Evolutionary conservation across 2,329 filamentous ascomycete genomes (phyloP).

Genomic region (Knufia fluminis): DNA sequence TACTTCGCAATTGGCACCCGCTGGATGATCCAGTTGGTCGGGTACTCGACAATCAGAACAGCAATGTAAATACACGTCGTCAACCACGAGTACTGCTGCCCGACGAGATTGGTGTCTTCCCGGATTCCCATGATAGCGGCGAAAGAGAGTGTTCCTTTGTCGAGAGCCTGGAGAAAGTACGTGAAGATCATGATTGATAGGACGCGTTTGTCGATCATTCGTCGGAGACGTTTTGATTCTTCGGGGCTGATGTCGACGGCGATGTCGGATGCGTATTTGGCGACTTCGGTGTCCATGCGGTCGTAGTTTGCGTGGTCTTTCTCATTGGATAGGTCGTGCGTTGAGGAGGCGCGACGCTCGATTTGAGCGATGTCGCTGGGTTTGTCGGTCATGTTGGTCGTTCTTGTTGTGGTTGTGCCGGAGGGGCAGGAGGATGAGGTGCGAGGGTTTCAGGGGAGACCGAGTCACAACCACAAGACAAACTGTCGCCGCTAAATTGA

Average conservation of each 20-base stretch:
- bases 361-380: slow-evolving; percentile 34
- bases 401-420: background rate
- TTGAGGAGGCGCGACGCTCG: slow-evolving; percentile 40
- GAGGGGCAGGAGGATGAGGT: too few species aligned
- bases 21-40: slow-evolving; percentile 56
- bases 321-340: slow-evolving; percentile 32
- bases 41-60: slow-evolving; percentile 62
- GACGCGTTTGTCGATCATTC: slow-evolving; percentile 58
- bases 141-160: slow-evolving; percentile 35
- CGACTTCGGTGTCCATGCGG: slow-evolving; percentile 60
- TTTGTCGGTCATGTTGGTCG: background rate
- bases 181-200: slow-evolving; percentile 62
- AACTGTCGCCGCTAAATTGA: background rate
- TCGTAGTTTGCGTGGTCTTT: slow-evolving; percentile 49
- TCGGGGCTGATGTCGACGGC: slow-evolving; percentile 50
- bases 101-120: background rate
- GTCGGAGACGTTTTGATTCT: slow-evolving; percentile 53
- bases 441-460: too few species aligned
- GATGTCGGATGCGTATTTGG: slow-evolving; percentile 54
- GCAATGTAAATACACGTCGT: slow-evolving; percentile 67
- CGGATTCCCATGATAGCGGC: slow-evolving; percentile 34
- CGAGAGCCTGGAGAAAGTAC: slow-evolving; percentile 56
- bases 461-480: too few species aligned
- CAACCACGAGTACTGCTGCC: slow-evolving; percentile 42
- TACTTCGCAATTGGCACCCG: slow-evolving; percentile 61